These are phyloP conservation scores for Acacia acuminata DNA, from an alignment of 306 rosid genomes.

Conservation along the genomic window DNA sequence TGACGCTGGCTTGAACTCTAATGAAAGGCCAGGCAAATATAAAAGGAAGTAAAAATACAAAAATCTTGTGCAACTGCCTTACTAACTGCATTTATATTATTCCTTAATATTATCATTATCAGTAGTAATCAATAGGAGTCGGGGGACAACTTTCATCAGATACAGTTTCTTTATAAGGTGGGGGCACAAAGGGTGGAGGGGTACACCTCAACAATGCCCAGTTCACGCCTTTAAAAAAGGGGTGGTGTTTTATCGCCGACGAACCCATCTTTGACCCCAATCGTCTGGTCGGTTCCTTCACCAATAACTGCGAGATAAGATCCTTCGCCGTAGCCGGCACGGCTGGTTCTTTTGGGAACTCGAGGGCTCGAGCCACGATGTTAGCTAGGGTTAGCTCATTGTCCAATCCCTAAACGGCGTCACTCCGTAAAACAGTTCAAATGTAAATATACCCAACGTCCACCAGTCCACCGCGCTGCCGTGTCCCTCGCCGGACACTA, in stretches of 20 bases:
- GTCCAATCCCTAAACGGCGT: constrained; percentile 55
- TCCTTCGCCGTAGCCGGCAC: constrained; percentile 58
- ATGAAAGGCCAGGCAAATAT: background rate
- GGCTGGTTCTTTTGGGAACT: constrained; percentile 60
- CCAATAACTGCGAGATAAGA: constrained; percentile 52
- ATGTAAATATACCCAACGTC: constrained; percentile 60
- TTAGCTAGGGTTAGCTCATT: constrained; percentile 58
- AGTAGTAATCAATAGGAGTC: constrained; percentile 68
- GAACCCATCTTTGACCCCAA: constrained; percentile 57
- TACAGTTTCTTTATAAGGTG: constrained; percentile 54
- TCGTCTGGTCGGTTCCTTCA: constrained; percentile 52
- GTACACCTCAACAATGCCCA: constrained; percentile 64
- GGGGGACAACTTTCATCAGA: constrained; percentile 59
- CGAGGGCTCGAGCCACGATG: constrained; percentile 64
- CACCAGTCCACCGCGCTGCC: constrained; percentile 69
- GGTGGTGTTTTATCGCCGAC: constrained; percentile 51
- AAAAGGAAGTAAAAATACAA: background rate
- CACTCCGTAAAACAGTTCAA: constrained; percentile 54
- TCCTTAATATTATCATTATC: background rate
- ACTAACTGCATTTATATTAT: background rate
- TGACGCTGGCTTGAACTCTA: background rate
- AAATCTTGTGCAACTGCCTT: constrained; percentile 13
- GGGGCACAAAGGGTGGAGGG: constrained; percentile 54
- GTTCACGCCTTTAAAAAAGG: constrained; percentile 53
- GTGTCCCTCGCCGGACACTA: constrained; percentile 59